Evolutionary conservation across 2,329 filamentous ascomycete genomes (phyloP), one percentile per base, ranked within the genome.

Genomic region (Sarocladium kiliense): DNA sequence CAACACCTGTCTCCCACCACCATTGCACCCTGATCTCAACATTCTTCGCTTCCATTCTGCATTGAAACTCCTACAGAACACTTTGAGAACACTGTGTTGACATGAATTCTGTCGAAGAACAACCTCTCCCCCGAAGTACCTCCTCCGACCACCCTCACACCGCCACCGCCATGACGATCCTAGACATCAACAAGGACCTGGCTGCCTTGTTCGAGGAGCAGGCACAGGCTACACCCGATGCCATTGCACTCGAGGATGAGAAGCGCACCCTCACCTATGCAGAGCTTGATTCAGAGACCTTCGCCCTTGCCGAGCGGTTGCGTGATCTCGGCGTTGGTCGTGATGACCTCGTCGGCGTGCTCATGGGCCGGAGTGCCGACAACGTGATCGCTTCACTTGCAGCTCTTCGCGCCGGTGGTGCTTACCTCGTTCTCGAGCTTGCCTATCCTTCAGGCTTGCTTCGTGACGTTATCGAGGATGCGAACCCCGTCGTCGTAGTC

Each of bases 301-400:
- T 79, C 57, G 72, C 74, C n/a, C 80, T 92, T 56, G 80, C 87
- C 55, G 73, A 76, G 62, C 81, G 79, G 45, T 79, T 93, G 53
- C 85, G 84, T 42, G 70, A 74, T 55, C 78, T 86, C 71, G 86
- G 87, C 42, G 88, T 92, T 55, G 80, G 82, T 56, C 85, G 88
- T 57, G 88, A 93, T 68, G 79, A 78, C 61, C 78, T 91, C 18
- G 88, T 92, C 30, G 89, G 89, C 54, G 84, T 93, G 41, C 77
- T 92, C 54, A 79, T 92, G 65, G 85, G 84, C 55, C 84, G 88
- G 55, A 89, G 87, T 66, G 87, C 87, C 50, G 81, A 91, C 70
- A 91, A 92, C 70, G 86, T 93, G 58, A 85, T 92, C 68, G 85
- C 88, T 16, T 91, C 86, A 65, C 75, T 93, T 54, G 89, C 89